Evolutionary conservation across 1,139 yeast species (phyloP).

Genomic region (Kodamaea ohmeri): DNA sequence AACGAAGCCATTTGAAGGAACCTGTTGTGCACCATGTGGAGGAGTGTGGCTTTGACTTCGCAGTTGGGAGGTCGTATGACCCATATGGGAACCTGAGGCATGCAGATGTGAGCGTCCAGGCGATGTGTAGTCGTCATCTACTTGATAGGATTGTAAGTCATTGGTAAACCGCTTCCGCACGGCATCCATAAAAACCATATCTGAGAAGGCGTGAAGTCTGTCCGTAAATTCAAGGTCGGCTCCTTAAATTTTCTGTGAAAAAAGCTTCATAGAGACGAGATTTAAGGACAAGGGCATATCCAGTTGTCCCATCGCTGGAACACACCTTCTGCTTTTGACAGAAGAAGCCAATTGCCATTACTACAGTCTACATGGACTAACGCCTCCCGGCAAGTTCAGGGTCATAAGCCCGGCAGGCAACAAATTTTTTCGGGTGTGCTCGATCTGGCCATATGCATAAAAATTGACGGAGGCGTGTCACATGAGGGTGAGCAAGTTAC

Average conservation of each 20-base stretch:
- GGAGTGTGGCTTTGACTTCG: slow-evolving; percentile 9
- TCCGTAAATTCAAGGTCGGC: neutral
- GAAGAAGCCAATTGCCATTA: neutral
- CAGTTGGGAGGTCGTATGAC: slow-evolving; percentile 5
- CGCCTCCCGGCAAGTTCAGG: neutral
- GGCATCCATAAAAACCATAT: slow-evolving; percentile 23
- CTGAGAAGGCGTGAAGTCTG: neutral
- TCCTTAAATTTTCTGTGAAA: slow-evolving; percentile 2
- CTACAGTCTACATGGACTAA: neutral
- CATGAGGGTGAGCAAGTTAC: neutral
- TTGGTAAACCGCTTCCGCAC: slow-evolving; percentile 29
- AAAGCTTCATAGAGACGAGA: neutral
- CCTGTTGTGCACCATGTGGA: slow-evolving; percentile 21
- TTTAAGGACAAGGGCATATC: too few species aligned
- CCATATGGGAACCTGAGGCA: neutral
- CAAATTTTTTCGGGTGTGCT: slow-evolving; percentile 1
- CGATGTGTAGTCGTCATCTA: slow-evolving; percentile 35
- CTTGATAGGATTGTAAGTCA: slow-evolving; percentile 34
- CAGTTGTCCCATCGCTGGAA: too few species aligned
- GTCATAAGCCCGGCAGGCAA: neutral
- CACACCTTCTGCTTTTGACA: too few species aligned
- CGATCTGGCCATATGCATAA: neutral
- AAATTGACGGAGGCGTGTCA: slow-evolving; percentile 1
- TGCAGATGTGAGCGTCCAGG: slow-evolving; percentile 14
- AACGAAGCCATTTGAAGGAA: slow-evolving; percentile 3